These are phyloP conservation scores for Ophiorrhiza pumila DNA, from an alignment of 257 asterid genomes.

Conservation along the genomic window DNA sequence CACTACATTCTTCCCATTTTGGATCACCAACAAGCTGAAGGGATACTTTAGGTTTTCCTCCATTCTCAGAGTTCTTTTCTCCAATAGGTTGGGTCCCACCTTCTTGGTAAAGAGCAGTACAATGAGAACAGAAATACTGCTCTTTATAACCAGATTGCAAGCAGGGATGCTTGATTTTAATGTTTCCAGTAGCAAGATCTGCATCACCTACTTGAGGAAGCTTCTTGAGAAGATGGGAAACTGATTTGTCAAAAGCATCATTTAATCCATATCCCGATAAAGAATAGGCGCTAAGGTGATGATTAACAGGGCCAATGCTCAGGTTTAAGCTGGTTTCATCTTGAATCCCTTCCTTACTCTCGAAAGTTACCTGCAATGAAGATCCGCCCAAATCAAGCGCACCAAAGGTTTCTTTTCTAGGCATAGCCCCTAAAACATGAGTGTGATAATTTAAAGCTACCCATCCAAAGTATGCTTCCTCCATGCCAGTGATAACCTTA, in stretches of 20 bases:
- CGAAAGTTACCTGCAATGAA: constrained; percentile 91
- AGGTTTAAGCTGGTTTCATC: constrained; percentile 66
- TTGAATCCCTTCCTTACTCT: constrained; percentile 40
- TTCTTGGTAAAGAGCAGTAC: constrained; percentile 45
- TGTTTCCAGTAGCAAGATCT: constrained; percentile 51
- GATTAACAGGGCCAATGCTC: constrained; percentile 72
- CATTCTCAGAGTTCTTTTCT: constrained; percentile 37
- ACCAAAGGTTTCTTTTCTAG: constrained; percentile 78
- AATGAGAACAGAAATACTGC: constrained; percentile 59
- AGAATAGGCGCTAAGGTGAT: constrained; percentile 87
- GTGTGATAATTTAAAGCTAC: constrained; percentile 83
- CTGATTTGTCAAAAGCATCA: constrained; percentile 96
- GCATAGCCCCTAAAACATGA: constrained; percentile 63
- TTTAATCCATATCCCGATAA: constrained; percentile 90
- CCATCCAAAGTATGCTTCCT: constrained; percentile 98
- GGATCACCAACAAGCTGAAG: constrained; percentile 75
- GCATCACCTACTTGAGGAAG: constrained; percentile 52
- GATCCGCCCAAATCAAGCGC: constrained; percentile 99
- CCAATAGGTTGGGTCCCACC: constrained; percentile 50
- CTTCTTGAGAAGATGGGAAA: constrained; percentile 57
- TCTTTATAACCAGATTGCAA: constrained; percentile 80
- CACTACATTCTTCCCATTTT: constrained; percentile 84
- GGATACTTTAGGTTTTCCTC: constrained; percentile 47
- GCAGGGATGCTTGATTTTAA: constrained; percentile 86
- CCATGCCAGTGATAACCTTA: constrained; percentile 76